Percentiles rank a stretch among this genome's conserved stretches.
Evolutionary conservation across 2,329 filamentous ascomycete genomes (phyloP).

Genomic region (Aspergillus eucalypticola): DNA sequence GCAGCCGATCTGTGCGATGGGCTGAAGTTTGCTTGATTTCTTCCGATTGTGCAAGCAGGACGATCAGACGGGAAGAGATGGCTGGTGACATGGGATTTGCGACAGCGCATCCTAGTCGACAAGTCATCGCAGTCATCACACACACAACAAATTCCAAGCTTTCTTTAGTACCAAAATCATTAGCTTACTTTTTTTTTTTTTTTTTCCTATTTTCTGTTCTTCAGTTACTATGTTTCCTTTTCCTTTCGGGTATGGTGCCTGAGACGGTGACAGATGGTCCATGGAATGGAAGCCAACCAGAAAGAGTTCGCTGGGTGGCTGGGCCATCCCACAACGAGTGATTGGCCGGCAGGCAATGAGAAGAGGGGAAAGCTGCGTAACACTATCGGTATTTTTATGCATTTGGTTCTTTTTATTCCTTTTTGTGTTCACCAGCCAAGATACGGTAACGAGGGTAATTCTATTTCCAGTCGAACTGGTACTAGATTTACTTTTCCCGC

Average conservation of each 20-base stretch:
- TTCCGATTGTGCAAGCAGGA: not conserved
- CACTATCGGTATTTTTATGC: not conserved
- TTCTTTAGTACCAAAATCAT: not conserved
- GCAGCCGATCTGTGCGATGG: conserved; percentile 1
- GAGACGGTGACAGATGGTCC: conserved; percentile 8
- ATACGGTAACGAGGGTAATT: conserved; percentile 3
- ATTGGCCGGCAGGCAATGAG: not conserved
- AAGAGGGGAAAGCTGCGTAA: conserved; percentile 13
- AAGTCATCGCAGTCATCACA: not conserved
- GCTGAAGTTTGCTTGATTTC: not conserved
- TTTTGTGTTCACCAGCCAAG: not conserved
- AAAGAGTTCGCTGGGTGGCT: conserved; percentile 12
- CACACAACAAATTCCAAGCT: not conserved
- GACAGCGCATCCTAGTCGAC: conserved; percentile 1
- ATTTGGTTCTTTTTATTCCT: conserved; percentile 7
- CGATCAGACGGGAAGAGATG: conserved; percentile 2
- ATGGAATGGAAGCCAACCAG: conserved; percentile 8
- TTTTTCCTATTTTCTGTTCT: not conserved
- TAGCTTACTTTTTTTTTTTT: not conserved
- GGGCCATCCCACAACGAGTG: conserved; percentile 1
- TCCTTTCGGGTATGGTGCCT: conserved; percentile 1
- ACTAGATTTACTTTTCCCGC: not conserved
- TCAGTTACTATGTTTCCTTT: not conserved
- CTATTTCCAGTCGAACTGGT: conserved; percentile 1
- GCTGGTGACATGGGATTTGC: not conserved